A percentile compares a stretch with the other conserved stretches of the same genome.
These are phyloP conservation scores for Trichaptum fuscoviolaceum DNA, from an alignment of 768 basidiomycete species.

Conservation along the genomic window DNA sequence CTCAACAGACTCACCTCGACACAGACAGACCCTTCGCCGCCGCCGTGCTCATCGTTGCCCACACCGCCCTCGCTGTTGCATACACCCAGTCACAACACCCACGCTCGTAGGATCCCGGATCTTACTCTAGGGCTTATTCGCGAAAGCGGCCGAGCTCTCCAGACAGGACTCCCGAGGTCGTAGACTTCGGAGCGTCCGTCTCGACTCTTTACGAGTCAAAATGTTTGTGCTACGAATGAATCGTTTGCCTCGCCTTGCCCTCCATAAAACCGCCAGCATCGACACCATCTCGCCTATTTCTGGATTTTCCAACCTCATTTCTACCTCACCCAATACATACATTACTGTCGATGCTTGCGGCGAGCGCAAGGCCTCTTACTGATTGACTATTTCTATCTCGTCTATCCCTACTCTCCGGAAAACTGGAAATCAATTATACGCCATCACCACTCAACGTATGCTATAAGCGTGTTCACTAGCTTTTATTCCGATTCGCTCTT, in stretches of 20 bases:
- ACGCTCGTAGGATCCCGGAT: neutral
- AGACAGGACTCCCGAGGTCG: neutral
- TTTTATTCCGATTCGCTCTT: constrained; percentile 1
- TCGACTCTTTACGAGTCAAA: constrained; percentile 6
- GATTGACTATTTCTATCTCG: constrained; percentile 2
- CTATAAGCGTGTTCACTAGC: neutral
- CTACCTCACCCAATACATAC: neutral
- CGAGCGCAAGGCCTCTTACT: neutral
- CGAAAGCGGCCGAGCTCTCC: constrained; percentile 2
- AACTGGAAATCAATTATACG: neutral
- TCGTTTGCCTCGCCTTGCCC: neutral
- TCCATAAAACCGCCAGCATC: constrained; percentile 3
- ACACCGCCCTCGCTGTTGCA: neutral
- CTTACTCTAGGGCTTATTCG: constrained; percentile 3
- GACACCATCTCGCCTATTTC: neutral
- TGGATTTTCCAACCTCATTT: neutral
- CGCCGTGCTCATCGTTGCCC: neutral
- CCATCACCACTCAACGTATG: neutral
- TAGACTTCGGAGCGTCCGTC: constrained; percentile 2
- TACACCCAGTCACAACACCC: neutral
- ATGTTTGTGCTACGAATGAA: constrained; percentile 1
- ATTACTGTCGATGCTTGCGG: constrained; percentile 3
- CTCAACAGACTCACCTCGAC: neutral
- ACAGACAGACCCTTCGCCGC: neutral
- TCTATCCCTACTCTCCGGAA: neutral